phyloP scores from a whole-genome alignment of 1,284 basidiomycete species.

The Termitomyces sp. region DNA sequence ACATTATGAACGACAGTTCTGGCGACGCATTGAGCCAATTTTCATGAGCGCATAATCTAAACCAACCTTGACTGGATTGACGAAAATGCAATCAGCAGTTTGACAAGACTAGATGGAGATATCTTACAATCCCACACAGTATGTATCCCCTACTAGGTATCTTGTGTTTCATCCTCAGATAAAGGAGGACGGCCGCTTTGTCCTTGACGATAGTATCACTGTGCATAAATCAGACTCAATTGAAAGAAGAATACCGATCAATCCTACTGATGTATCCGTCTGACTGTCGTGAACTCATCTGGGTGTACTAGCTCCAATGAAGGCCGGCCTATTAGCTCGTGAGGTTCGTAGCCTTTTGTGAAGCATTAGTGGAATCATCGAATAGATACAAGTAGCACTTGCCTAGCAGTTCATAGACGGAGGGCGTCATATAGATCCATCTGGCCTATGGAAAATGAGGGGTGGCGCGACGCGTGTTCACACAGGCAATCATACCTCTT shows the following conservation, averaged over 20 bases:
- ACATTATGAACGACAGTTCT: slow-evolving; percentile 72
- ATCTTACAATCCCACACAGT: slow-evolving; percentile 63
- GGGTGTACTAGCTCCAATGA: slow-evolving; percentile 71
- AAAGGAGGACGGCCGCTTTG: slow-evolving; percentile 70
- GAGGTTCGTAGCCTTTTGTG: slow-evolving; percentile 58
- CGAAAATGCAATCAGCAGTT: slow-evolving; percentile 2
- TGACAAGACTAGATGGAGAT: slow-evolving; percentile 1
- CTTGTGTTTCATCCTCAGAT: slow-evolving; percentile 70
- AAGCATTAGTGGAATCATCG: not conserved
- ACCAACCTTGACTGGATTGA: slow-evolving; percentile 32
- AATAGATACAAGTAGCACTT: slow-evolving; percentile 1
- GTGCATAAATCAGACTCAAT: slow-evolving; percentile 9
- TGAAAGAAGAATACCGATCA: slow-evolving; percentile 1
- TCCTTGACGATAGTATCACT: slow-evolving; percentile 71
- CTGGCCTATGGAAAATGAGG: slow-evolving; percentile 41
- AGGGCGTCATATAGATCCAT: slow-evolving; percentile 69
- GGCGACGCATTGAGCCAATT: slow-evolving; percentile 22
- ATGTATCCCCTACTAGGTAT: slow-evolving; percentile 68
- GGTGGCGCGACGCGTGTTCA: slow-evolving; percentile 8
- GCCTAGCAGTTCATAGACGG: slow-evolving; percentile 69
- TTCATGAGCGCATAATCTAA: not conserved
- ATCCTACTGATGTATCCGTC: slow-evolving; percentile 61
- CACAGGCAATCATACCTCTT: slow-evolving; percentile 40
- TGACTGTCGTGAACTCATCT: slow-evolving; percentile 61
- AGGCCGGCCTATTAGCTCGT: slow-evolving; percentile 60